Base-by-base conservation (phyloP, 1,139 yeast species). In the Blastobotrys apis region DNA sequence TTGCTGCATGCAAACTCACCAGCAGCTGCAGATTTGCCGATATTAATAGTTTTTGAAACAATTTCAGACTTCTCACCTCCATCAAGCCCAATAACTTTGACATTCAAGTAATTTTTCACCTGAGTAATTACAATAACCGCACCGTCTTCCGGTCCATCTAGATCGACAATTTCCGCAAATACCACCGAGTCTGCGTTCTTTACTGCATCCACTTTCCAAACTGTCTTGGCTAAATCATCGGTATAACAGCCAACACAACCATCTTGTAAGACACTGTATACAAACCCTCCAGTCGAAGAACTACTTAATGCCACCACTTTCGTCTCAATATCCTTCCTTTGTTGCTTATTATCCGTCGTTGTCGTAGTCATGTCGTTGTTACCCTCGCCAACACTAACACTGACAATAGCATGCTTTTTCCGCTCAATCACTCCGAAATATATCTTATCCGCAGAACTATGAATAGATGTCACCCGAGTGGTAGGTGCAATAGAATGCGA, bases 401-500 rank as follows among this genome's bases (percentile, higher is more conserved):
- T 30, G 41, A 53, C 55, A 19, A 63, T 42, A 19, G 26, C 47
- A 33, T 39, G 33, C 51, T 56, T 57, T 35, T 59, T 59, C 30
- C 65, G 54, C 45, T 62, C 65, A 17, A 47, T 38, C 15, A 51
- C 53, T 12, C 57, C 64, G 29, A 33, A 47, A 31, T 39, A 38
- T 9, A 43, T 22, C 5, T 30, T 4, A 3, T 37, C 29, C 2
- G 6, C 13, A 12, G n/a, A 3, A 15, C 33, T 21, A 46, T 54
- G 60, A 5, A 52, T 57, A 12, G 57, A 47, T 2, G 43, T 22
- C 33, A 37, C 15, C 16, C 66, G 52, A 22, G 78, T 71, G 10
- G 75, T 72, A 4, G 92, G 92, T 3, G 87, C 75, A 33, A 84
- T 70, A 4, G 92, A 78, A 57, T 77, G 74, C 0, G 87, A 79